A percentile compares a stretch with the other conserved stretches of the same genome.
phyloP scores from a whole-genome alignment of 2,329 filamentous ascomycete genomes.

The Fusarium marasasianum region DNA sequence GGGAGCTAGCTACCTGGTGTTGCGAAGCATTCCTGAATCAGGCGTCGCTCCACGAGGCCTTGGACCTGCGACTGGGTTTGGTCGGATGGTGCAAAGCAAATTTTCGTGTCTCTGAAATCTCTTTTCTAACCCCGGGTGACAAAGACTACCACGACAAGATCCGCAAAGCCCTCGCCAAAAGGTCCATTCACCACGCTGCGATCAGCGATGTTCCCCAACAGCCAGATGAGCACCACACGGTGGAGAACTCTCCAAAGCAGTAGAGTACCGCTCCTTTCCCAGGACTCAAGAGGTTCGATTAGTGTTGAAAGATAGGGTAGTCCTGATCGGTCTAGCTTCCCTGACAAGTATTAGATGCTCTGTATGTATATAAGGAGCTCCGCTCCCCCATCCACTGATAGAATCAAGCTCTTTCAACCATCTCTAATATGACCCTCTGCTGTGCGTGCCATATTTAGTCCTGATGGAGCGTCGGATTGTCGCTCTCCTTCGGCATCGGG shows the following conservation, averaged over 20 bases:
- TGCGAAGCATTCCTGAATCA: not conserved
- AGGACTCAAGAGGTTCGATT: too few species aligned
- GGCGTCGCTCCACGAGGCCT: not conserved
- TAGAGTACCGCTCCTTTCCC: too few species aligned
- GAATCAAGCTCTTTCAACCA: not conserved
- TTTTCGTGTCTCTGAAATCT: not conserved
- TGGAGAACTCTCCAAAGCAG: not conserved
- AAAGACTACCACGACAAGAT: not conserved
- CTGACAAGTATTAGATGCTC: not conserved
- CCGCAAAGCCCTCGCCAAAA: not conserved
- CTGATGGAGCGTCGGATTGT: constrained; percentile 46
- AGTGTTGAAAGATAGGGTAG: not conserved
- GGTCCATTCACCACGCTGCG: not conserved
- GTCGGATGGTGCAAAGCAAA: not conserved
- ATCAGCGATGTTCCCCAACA: not conserved
- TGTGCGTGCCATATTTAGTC: constrained; percentile 3
- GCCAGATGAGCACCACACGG: not conserved
- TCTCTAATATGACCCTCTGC: not conserved
- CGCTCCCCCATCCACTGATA: not conserved
- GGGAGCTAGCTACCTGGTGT: not conserved
- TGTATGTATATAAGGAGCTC: not conserved
- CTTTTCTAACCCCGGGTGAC: not conserved
- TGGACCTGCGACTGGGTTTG: not conserved
- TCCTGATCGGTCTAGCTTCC: not conserved
- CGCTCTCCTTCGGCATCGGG: constrained; percentile 47